Percentiles rank a stretch among this genome's conserved stretches.
phyloP scores from a whole-genome alignment of 2,329 filamentous ascomycete species.

The Drechslerella coelobrocha region DNA sequence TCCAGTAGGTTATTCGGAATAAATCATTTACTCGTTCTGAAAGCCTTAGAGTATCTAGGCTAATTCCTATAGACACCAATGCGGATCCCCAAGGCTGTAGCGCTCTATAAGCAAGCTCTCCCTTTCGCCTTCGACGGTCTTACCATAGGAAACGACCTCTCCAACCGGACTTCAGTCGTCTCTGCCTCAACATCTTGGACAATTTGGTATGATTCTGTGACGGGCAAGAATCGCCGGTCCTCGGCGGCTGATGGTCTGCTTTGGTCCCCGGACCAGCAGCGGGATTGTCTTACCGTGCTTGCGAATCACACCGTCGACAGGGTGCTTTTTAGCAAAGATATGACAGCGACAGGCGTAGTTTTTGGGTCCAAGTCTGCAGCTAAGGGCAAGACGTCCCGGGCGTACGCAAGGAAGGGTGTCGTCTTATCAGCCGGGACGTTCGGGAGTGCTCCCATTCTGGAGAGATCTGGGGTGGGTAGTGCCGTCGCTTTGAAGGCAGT shows the following conservation, averaged over 20 bases:
- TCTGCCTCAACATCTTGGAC: conserved; percentile 55
- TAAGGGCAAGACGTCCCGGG: background rate
- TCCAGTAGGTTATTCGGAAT: conserved; percentile 46
- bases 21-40: conserved; percentile 4
- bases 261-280: background rate
- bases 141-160: conserved; percentile 52
- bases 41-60: conserved; percentile 5
- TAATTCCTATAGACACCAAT: conserved; percentile 48
- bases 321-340: conserved; percentile 1
- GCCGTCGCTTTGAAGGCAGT: background rate
- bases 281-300: conserved; percentile 1
- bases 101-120: conserved; percentile 52
- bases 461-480: background rate
- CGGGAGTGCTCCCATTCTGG: background rate
- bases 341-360: conserved; percentile 1
- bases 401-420: background rate
- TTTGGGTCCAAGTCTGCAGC: conserved; percentile 1
- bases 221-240: conserved; percentile 49
- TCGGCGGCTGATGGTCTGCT: conserved; percentile 53
- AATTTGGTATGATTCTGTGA: conserved; percentile 52
- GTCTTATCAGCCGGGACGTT: background rate
- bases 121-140: conserved; percentile 51
- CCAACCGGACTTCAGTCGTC: conserved; percentile 51
- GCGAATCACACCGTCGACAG: conserved; percentile 2
- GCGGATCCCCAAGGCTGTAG: conserved; percentile 52